Conservation (phyloP, 768 basidiomycete genomes). For the Collybia sp. region DNA sequence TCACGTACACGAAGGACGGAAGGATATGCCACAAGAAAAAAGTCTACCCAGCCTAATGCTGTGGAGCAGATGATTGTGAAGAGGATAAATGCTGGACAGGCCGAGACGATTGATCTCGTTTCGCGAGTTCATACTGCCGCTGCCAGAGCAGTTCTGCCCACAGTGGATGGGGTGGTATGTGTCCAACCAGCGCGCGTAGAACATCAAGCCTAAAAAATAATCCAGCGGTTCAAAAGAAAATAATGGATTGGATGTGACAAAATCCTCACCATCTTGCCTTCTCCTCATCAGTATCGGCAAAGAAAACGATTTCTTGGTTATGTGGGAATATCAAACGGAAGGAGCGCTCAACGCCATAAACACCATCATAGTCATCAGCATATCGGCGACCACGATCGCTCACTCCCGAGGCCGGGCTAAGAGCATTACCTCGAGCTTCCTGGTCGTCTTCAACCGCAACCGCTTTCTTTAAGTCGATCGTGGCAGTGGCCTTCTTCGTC, state of each 20-base stretch:
- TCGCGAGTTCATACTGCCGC: conserved; percentile 50
- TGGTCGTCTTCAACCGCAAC: conserved; percentile 74
- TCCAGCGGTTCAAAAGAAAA: conserved; percentile 1
- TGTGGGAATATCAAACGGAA: conserved; percentile 81
- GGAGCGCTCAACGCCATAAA: conserved; percentile 73
- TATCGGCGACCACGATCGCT: conserved; percentile 32
- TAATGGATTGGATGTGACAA: not conserved
- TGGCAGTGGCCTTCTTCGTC: conserved; percentile 84
- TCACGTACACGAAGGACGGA: not conserved
- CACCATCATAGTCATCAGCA: conserved; percentile 54
- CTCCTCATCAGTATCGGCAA: conserved; percentile 86
- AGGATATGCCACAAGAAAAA: conserved; percentile 9
- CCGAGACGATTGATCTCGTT: conserved; percentile 6
- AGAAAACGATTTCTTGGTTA: conserved; percentile 82
- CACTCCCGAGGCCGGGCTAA: conserved; percentile 37
- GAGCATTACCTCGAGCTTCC: conserved; percentile 41
- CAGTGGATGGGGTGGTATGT: conserved; percentile 86
- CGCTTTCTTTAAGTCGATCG: conserved; percentile 89
- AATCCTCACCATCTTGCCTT: conserved; percentile 74
- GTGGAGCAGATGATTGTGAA: conserved; percentile 3
- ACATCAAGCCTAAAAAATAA: conserved; percentile 71
- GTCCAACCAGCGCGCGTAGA: conserved; percentile 77
- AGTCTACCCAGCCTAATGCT: conserved; percentile 5
- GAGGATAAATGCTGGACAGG: conserved; percentile 8
- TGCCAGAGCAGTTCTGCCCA: conserved; percentile 94